Evolutionary conservation across 805 yeast species (phyloP).

Genomic region (Candida nanaspora): DNA sequence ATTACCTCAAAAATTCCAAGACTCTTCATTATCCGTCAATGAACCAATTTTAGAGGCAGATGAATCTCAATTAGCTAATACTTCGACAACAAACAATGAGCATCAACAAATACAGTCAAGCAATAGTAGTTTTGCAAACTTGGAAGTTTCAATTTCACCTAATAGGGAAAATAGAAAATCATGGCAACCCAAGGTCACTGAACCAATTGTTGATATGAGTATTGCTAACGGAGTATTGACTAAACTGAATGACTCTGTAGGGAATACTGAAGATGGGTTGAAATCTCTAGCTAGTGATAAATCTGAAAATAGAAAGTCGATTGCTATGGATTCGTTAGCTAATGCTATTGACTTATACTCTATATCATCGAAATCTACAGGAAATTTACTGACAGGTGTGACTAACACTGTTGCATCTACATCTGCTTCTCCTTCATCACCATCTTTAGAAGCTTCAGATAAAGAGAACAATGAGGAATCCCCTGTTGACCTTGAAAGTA

Average conservation of each 20-base stretch:
- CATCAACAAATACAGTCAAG: background rate
- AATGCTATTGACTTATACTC: conserved; percentile 25
- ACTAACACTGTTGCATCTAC: background rate
- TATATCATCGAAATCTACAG: conserved; percentile 14
- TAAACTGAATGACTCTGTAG: conserved; percentile 6
- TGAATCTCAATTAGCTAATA: conserved; percentile 1
- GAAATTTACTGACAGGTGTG: conserved; percentile 2
- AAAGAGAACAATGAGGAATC: no score
- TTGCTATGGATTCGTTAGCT: conserved; percentile 25
- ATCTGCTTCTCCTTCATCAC: background rate
- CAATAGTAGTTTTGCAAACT: background rate
- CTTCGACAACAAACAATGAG: background rate
- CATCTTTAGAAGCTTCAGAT: no score
- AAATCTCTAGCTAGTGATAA: conserved; percentile 1
- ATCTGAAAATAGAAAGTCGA: conserved; percentile 24
- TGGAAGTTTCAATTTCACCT: conserved; percentile 14
- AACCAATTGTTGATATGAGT: conserved; percentile 25
- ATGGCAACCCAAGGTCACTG: conserved; percentile 22
- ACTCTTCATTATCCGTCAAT: conserved; percentile 13
- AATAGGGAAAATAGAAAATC: conserved; percentile 20
- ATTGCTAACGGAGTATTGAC: conserved; percentile 25
- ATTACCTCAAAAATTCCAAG: conserved; percentile 13
- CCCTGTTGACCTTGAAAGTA: conserved; percentile 1
- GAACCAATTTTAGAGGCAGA: conserved; percentile 11
- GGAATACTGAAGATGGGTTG: no score